A percentile compares a stretch with the other conserved stretches of the same genome.
phyloP scores from a whole-genome alignment of 2,329 filamentous ascomycete genomes.

The Apiospora kogelbergensis region DNA sequence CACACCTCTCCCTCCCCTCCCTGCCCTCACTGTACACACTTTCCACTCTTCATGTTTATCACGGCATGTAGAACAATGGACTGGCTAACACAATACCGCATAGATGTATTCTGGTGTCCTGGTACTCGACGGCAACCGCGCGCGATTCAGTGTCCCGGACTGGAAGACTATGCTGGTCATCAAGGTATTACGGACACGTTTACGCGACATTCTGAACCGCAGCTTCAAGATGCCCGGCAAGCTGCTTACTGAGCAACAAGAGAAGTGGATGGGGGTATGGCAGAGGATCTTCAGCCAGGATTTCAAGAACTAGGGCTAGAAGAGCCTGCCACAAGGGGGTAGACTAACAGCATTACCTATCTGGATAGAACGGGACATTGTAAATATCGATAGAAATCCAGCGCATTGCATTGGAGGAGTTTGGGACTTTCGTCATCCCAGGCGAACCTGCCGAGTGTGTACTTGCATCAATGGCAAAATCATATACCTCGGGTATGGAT shows the following conservation, averaged over 20 bases:
- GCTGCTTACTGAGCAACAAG: slow-evolving; percentile 63
- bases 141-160: slow-evolving; percentile 78
- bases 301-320: slow-evolving; percentile 9
- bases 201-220: slow-evolving; percentile 73
- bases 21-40: too few relatives aligned
- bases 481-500: too few relatives aligned
- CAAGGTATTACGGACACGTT: slow-evolving; percentile 71
- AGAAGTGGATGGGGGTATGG: slow-evolving; percentile 74
- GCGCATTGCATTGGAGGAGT: neutral
- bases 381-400: neutral
- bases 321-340: neutral
- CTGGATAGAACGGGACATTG: neutral
- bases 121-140: slow-evolving; percentile 81
- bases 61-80: neutral
- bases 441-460: too few relatives aligned
- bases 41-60: neutral
- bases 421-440: neutral
- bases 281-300: slow-evolving; percentile 65
- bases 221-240: slow-evolving; percentile 69
- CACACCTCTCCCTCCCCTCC: neutral
- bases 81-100: slow-evolving; percentile 14
- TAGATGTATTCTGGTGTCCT: slow-evolving; percentile 86
- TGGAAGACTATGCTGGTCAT: slow-evolving; percentile 92
- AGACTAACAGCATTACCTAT: neutral
- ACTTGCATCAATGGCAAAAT: too few relatives aligned